A percentile compares a stretch with the other conserved stretches of the same genome.
Evolutionary conservation across 83 land plant genomes (phyloP).

Genomic region (Isoetes engelmannii): DNA sequence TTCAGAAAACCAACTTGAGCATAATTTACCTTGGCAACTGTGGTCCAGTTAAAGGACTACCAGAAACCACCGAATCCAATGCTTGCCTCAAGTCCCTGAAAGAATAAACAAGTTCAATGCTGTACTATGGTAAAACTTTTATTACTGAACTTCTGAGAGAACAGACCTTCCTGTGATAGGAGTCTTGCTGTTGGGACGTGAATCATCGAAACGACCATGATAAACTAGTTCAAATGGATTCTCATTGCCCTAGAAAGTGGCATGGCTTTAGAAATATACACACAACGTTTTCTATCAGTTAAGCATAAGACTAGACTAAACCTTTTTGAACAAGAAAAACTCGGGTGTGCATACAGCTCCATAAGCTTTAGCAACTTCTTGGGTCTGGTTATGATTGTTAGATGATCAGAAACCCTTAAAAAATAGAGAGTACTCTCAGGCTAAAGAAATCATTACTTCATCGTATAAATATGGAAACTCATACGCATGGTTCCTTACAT

Average conservation of each 20-base stretch:
- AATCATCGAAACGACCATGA: conserved; percentile 95
- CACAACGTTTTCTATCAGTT: neutral
- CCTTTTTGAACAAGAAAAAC: conserved; percentile 87
- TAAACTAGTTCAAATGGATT: conserved; percentile 84
- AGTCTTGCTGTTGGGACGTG: conserved; percentile 58
- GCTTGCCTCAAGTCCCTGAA: conserved; percentile 74
- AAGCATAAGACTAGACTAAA: conserved; percentile 13
- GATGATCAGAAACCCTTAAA: neutral
- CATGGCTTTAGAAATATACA: neutral
- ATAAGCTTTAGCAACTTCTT: conserved; percentile 85
- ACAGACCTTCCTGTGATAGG: conserved; percentile 77
- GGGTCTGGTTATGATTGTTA: conserved; percentile 43
- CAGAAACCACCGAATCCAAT: conserved; percentile 69
- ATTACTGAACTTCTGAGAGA: neutral
- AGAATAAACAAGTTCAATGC: neutral
- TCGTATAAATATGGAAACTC: conserved; percentile 95
- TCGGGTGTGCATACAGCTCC: conserved; percentile 96
- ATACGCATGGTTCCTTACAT: conserved; percentile 59
- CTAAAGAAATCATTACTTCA: conserved; percentile 42
- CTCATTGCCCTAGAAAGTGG: conserved; percentile 51
- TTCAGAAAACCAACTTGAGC: neutral
- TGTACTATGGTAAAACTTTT: neutral
- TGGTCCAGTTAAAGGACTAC: conserved; percentile 43
- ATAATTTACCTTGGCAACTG: conserved; percentile 69
- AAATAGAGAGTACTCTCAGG: neutral